Conservation (phyloP, 208 protist genomes). For the Trypanosoma brucei region DNA sequence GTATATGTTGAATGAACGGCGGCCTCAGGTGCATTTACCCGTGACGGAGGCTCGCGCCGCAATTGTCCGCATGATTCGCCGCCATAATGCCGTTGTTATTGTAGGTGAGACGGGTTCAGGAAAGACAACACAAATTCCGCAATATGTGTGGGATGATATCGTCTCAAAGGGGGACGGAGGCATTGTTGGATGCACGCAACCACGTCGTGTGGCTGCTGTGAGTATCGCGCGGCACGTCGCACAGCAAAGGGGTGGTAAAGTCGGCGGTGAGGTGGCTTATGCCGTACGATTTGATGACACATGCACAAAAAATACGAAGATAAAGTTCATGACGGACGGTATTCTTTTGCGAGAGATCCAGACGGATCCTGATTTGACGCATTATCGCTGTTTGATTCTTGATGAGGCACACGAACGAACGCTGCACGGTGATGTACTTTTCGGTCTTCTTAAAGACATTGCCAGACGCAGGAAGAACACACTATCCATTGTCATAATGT, state of each 20-base stretch:
- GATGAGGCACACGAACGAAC: conserved; percentile 99
- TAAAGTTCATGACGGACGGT: conserved; percentile 97
- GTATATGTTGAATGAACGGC: conserved; percentile 7
- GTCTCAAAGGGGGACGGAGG: conserved; percentile 34
- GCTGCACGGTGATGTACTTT: conserved; percentile 92
- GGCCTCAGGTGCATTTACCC: conserved; percentile 31
- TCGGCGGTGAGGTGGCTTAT: conserved; percentile 91
- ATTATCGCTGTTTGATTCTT: conserved; percentile 98
- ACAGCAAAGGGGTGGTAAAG: conserved; percentile 68
- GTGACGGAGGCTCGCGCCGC: conserved; percentile 67
- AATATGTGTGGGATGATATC: conserved; percentile 90
- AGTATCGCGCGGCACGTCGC: conserved; percentile 93
- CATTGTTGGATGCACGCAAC: conserved; percentile 94
- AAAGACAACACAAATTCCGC: conserved; percentile 93
- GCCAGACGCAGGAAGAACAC: conserved; percentile 39
- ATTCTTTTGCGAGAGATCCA: conserved; percentile 96
- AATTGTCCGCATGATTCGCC: conserved; percentile 78
- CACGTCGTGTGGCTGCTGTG: conserved; percentile 95
- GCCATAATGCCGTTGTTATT: conserved; percentile 85
- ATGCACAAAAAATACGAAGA: conserved; percentile 65
- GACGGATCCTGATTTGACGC: conserved; percentile 79
- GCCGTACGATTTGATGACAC: conserved; percentile 94
- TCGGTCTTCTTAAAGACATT: conserved; percentile 90
- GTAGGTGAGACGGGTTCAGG: conserved; percentile 93
- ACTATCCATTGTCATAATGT: conserved; percentile 95